These are phyloP conservation scores for Zelopaecilomyces penicillatus DNA, from an alignment of 2,329 filamentous ascomycete genomes.

Conservation along the genomic window DNA sequence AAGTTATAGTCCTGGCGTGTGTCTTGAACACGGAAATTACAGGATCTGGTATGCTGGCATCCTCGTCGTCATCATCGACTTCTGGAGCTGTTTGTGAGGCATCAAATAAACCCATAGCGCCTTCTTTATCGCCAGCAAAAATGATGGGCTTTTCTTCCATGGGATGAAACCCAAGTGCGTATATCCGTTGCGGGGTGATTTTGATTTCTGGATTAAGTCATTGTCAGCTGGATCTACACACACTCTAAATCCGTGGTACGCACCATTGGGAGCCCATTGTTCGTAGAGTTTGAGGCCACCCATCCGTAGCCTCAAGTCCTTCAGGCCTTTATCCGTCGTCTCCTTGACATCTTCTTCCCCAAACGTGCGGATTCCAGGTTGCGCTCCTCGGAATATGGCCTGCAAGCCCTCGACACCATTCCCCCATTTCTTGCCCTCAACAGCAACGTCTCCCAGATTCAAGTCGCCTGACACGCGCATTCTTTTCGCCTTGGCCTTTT, in stretches of 20 bases:
- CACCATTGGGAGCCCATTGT: conserved; percentile 71
- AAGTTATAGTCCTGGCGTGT: conserved; percentile 79
- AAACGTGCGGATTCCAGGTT: conserved; percentile 79
- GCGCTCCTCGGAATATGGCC: conserved; percentile 53
- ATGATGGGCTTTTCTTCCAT: conserved; percentile 77
- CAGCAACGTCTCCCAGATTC: conserved; percentile 65
- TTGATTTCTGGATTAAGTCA: conserved; percentile 60
- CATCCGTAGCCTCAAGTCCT: conserved; percentile 68
- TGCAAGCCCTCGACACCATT: conserved; percentile 57
- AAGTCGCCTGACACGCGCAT: conserved; percentile 48
- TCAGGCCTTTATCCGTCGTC: conserved; percentile 68
- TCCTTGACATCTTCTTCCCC: conserved; percentile 73
- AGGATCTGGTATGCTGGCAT: conserved; percentile 58
- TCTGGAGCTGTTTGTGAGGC: conserved; percentile 62
- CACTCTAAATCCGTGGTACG: conserved; percentile 16
- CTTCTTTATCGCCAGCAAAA: conserved; percentile 91
- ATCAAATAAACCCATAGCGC: conserved; percentile 84
- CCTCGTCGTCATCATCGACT: conserved; percentile 59
- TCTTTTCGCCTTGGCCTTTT: conserved; percentile 49
- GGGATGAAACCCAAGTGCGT: conserved; percentile 82
- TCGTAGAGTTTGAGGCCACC: conserved; percentile 71
- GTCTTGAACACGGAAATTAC: conserved; percentile 85
- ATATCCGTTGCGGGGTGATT: conserved; percentile 79
- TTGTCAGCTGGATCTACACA: not conserved
- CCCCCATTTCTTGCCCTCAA: conserved; percentile 72